These are phyloP conservation scores for Colletotrichum lini DNA, from an alignment of 2,329 filamentous ascomycete genomes.

Conservation along the genomic window DNA sequence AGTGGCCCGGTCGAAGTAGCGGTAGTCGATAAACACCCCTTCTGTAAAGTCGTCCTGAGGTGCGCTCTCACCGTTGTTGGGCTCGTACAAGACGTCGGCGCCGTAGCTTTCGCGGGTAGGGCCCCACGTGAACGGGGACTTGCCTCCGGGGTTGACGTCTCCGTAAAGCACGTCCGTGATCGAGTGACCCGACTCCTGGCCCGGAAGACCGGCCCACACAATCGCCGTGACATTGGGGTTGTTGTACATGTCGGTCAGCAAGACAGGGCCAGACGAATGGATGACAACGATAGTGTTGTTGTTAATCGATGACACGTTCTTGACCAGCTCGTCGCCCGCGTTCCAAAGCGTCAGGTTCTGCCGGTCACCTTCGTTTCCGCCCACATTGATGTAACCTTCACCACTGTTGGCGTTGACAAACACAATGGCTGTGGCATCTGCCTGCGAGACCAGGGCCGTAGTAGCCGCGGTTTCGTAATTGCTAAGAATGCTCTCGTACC, in stretches of 20 bases:
- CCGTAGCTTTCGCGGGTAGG: constrained; percentile 77
- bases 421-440: constrained; percentile 81
- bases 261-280: constrained; percentile 85
- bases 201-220: constrained; percentile 85
- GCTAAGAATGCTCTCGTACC: constrained; percentile 77
- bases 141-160: constrained; percentile 81
- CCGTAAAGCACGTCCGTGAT: constrained; percentile 89
- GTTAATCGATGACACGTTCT: constrained; percentile 82
- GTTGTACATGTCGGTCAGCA: constrained; percentile 81
- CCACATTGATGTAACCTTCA: constrained; percentile 88
- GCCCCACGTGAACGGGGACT: constrained; percentile 87
- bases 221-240: constrained; percentile 87
- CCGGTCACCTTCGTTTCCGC: constrained; percentile 88
- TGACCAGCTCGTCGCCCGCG: constrained; percentile 83
- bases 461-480: constrained; percentile 76
- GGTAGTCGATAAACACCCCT: constrained; percentile 87
- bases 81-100: constrained; percentile 74
- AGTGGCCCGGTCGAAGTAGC: constrained; percentile 77
- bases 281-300: constrained; percentile 94
- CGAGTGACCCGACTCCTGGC: constrained; percentile 86
- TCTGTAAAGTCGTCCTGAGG: constrained; percentile 83
- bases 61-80: constrained; percentile 76
- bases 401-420: constrained; percentile 92
- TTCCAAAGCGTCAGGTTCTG: constrained; percentile 95
- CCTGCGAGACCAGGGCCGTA: constrained; percentile 71